These are phyloP conservation scores for Ploettnerulaceae sp. DNA, from an alignment of 2,329 filamentous ascomycete genomes.

Conservation along the genomic window DNA sequence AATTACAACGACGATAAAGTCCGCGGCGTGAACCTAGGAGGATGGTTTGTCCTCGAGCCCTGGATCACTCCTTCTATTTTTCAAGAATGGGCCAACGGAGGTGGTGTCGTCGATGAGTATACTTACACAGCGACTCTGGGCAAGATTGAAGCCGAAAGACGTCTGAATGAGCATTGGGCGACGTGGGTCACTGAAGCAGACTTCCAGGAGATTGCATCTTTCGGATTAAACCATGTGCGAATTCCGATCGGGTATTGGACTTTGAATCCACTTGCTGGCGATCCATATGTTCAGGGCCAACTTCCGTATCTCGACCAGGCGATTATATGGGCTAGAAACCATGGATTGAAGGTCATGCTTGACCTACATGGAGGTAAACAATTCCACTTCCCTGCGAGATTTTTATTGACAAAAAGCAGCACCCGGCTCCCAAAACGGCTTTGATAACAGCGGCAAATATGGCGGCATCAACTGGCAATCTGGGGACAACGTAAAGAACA, in stretches of 20 bases:
- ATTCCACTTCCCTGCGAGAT: conserved; percentile 4
- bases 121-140: conserved; percentile 42
- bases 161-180: conserved; percentile 53
- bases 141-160: conserved; percentile 38
- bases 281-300: conserved; percentile 60
- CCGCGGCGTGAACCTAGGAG: conserved; percentile 60
- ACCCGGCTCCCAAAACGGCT: conserved; percentile 50
- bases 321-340: conserved; percentile 52
- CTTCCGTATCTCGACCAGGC: conserved; percentile 52
- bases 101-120: conserved; percentile 34
- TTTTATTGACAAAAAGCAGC: conserved; percentile 35
- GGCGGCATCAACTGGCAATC: conserved; percentile 44
- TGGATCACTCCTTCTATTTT: conserved; percentile 57
- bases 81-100: conserved; percentile 29
- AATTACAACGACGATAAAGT: conserved; percentile 51
- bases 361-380: conserved; percentile 61
- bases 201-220: conserved; percentile 38
- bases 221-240: conserved; percentile 57
- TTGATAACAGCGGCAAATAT: conserved; percentile 58
- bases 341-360: conserved; percentile 59
- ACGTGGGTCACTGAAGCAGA: conserved; percentile 45
- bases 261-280: conserved; percentile 45
- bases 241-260: conserved; percentile 67
- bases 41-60: conserved; percentile 37
- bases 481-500: conserved; percentile 38